These are phyloP conservation scores for Nigrospora osmanthi DNA, from an alignment of 2,329 filamentous ascomycete species.

Conservation along the genomic window DNA sequence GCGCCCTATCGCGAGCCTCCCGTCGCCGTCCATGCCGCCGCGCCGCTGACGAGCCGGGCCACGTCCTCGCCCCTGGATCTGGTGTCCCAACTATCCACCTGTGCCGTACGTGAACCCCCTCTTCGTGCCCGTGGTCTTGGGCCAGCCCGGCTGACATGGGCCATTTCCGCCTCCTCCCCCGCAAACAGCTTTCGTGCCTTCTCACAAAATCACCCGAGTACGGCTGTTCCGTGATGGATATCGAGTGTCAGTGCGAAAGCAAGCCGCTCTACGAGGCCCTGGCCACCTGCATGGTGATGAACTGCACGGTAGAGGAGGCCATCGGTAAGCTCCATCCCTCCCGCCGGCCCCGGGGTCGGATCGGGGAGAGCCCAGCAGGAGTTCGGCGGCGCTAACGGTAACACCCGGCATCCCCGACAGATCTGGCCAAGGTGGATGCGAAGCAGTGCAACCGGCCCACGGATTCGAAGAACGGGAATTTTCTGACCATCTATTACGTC, in stretches of 20 bases:
- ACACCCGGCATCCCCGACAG: background rate
- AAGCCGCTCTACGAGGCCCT: background rate
- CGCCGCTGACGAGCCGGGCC: no score
- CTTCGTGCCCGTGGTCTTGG: no score
- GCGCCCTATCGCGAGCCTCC: no score
- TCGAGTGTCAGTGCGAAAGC: background rate
- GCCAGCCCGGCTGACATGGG: no score
- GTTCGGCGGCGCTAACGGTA: no score
- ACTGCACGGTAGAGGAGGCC: background rate
- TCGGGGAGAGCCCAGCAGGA: no score
- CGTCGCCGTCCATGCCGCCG: no score
- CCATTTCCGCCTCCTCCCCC: no score
- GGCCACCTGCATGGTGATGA: background rate
- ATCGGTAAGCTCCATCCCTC: background rate
- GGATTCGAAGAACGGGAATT: background rate
- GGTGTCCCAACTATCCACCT: no score
- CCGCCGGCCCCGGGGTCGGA: no score
- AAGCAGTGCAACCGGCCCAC: background rate
- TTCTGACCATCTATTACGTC: background rate
- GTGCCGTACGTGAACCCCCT: no score
- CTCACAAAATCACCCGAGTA: background rate
- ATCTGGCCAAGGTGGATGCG: slow-evolving; percentile 1
- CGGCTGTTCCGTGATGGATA: background rate
- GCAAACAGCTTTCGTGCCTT: background rate
- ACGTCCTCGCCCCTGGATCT: no score